phyloP scores from a whole-genome alignment of 192 early-diverging fungal species.

The Coemansia sp. region DNA sequence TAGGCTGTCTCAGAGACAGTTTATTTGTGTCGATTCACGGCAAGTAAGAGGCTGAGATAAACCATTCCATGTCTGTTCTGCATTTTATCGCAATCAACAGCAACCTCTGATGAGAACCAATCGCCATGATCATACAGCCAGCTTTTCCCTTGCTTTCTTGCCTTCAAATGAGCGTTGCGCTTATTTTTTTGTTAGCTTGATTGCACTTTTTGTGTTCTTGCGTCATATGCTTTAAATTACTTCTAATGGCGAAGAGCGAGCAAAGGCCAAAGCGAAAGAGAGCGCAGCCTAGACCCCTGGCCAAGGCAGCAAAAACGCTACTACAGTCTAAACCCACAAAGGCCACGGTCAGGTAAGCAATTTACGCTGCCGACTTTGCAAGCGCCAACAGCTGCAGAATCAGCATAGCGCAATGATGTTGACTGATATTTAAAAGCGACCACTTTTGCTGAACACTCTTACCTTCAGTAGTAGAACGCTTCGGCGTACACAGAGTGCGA shows the following conservation, averaged over 20 bases:
- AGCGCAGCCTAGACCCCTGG: not conserved
- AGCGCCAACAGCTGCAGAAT: no score
- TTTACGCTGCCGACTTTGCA: no score
- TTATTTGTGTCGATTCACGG: no score
- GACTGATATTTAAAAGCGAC: no score
- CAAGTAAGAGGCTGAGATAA: no score
- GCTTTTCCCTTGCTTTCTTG: not conserved
- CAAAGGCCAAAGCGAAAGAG: not conserved
- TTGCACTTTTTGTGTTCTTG: not conserved
- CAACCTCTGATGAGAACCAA: not conserved
- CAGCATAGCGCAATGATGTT: no score
- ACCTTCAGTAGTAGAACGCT: conserved; percentile 6
- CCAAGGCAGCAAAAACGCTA: not conserved
- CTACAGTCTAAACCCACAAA: not conserved
- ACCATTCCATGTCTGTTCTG: not conserved
- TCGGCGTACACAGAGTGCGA: conserved; percentile 30
- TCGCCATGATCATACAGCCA: not conserved
- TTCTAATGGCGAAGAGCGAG: not conserved
- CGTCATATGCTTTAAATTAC: not conserved
- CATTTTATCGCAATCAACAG: not conserved
- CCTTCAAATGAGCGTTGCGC: not conserved
- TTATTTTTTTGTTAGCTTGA: no score
- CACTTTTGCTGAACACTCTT: no score
- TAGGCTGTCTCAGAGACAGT: no score
- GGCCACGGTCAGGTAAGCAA: no score